Evolutionary conservation across 306 rosid genomes (phyloP).

Genomic region (Leucaena leucocephala): DNA sequence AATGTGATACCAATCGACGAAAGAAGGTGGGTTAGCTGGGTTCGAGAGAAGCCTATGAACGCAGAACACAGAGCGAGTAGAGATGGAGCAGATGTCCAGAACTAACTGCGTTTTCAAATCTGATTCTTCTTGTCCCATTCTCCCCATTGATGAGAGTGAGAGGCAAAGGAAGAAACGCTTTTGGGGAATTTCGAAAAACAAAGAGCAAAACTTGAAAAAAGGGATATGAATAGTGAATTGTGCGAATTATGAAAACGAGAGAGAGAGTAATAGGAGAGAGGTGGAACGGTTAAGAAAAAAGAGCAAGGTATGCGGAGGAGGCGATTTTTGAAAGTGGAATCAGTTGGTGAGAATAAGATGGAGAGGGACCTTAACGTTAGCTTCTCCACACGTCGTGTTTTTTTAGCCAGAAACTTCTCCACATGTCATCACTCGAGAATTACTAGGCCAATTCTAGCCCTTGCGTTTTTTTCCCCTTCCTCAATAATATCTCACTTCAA

Average conservation of each 20-base stretch:
- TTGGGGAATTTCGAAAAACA: slow-evolving; percentile 27
- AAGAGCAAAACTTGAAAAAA: slow-evolving; percentile 44
- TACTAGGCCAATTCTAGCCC: slow-evolving; percentile 29
- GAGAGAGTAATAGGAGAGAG: slow-evolving; percentile 27
- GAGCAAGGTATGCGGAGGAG: slow-evolving; percentile 56
- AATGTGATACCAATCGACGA: slow-evolving; percentile 88
- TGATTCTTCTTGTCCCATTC: slow-evolving; percentile 61
- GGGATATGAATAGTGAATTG: slow-evolving; percentile 41
- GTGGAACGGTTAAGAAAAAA: slow-evolving; percentile 74
- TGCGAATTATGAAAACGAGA: slow-evolving; percentile 2
- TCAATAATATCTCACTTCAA: not conserved
- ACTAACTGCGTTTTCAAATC: slow-evolving; percentile 71
- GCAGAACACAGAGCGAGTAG: slow-evolving; percentile 55
- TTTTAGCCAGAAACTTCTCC: slow-evolving; percentile 16
- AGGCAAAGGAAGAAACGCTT: not conserved
- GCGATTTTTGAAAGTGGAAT: slow-evolving; percentile 55
- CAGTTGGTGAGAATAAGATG: slow-evolving; percentile 58
- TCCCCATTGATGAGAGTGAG: slow-evolving; percentile 34
- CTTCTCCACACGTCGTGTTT: not conserved
- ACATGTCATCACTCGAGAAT: slow-evolving; percentile 39
- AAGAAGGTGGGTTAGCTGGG: slow-evolving; percentile 38
- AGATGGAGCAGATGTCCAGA: slow-evolving; percentile 70
- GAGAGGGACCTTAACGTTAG: slow-evolving; percentile 45
- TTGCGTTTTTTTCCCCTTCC: not conserved
- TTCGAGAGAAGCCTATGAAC: slow-evolving; percentile 52